A percentile compares a stretch with the other conserved stretches of the same genome.
Conservation (phyloP, 2,329 filamentous ascomycete genomes). For the Penicillium sp. region DNA sequence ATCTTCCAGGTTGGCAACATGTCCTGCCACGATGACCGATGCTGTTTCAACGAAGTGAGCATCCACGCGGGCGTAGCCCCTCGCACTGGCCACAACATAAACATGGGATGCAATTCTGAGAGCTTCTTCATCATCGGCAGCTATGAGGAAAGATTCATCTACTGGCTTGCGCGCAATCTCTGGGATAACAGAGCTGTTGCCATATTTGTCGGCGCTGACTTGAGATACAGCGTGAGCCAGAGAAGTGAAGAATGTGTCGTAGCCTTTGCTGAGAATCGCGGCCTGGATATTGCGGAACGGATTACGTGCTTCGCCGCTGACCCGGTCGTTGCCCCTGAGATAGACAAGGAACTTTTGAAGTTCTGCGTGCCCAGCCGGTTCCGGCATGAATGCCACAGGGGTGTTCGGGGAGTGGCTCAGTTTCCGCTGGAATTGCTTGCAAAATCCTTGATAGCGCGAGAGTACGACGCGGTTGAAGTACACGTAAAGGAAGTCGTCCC, state of each 20-base stretch:
- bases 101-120: conserved; percentile 69
- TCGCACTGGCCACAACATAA: conserved; percentile 64
- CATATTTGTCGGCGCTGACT: conserved; percentile 28
- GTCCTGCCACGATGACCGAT: conserved; percentile 66
- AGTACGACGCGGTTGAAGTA: conserved; percentile 85
- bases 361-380: conserved; percentile 50
- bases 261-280: conserved; percentile 44
- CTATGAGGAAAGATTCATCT: conserved; percentile 49
- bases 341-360: conserved; percentile 41
- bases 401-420: conserved; percentile 56
- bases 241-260: conserved; percentile 43
- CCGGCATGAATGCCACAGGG: conserved; percentile 56
- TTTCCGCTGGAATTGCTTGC: conserved; percentile 45
- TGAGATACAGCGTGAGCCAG: conserved; percentile 45
- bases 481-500: conserved; percentile 85
- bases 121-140: conserved; percentile 55
- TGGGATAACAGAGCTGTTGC: conserved; percentile 36
- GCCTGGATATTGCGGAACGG: conserved; percentile 48
- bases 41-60: conserved; percentile 63
- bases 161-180: conserved; percentile 51
- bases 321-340: conserved; percentile 36
- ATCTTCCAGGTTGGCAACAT: conserved; percentile 75
- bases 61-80: conserved; percentile 52
- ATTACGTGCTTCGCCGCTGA: conserved; percentile 43
- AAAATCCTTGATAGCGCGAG: conserved; percentile 73